Evolutionary conservation across 306 rosid species (phyloP).

Genomic region (Quercus wislizeni): DNA sequence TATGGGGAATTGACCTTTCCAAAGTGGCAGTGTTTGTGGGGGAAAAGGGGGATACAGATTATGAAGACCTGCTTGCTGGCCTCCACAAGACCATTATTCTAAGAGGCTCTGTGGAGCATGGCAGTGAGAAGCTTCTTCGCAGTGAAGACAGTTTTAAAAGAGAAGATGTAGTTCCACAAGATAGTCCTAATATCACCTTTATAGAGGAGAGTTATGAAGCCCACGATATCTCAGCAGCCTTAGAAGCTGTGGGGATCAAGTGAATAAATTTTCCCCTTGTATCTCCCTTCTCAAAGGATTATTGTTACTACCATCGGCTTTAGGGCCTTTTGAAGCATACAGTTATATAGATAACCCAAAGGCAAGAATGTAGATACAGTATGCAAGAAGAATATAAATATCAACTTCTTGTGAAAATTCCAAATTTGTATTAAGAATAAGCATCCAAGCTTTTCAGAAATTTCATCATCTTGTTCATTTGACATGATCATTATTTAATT

Average conservation of each 20-base stretch:
- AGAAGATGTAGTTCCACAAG: constrained; percentile 50
- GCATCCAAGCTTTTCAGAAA: background rate
- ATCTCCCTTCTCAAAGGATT: background rate
- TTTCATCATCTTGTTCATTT: background rate
- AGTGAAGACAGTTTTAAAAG: constrained; percentile 49
- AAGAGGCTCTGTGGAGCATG: constrained; percentile 52
- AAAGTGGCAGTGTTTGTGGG: constrained; percentile 60
- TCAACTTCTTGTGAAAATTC: constrained; percentile 5
- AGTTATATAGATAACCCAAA: constrained; percentile 2
- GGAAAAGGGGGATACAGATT: constrained; percentile 76
- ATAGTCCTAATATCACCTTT: constrained; percentile 53
- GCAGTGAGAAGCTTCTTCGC: constrained; percentile 60
- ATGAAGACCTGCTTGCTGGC: constrained; percentile 65
- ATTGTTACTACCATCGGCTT: background rate
- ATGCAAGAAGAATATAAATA: constrained; percentile 15
- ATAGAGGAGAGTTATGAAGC: constrained; percentile 38
- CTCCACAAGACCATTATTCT: constrained; percentile 63
- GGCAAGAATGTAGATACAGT: constrained; percentile 6
- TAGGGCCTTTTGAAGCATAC: background rate
- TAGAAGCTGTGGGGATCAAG: constrained; percentile 46
- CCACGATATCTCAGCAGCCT: constrained; percentile 46
- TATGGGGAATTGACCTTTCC: constrained; percentile 80
- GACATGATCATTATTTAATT: constrained; percentile 7
- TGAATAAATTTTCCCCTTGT: background rate
- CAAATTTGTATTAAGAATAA: background rate